A percentile compares a stretch with the other conserved stretches of the same genome.
These are phyloP conservation scores for Talaromyces sp. DNA, from an alignment of 2,329 filamentous ascomycete species.

Conservation along the genomic window DNA sequence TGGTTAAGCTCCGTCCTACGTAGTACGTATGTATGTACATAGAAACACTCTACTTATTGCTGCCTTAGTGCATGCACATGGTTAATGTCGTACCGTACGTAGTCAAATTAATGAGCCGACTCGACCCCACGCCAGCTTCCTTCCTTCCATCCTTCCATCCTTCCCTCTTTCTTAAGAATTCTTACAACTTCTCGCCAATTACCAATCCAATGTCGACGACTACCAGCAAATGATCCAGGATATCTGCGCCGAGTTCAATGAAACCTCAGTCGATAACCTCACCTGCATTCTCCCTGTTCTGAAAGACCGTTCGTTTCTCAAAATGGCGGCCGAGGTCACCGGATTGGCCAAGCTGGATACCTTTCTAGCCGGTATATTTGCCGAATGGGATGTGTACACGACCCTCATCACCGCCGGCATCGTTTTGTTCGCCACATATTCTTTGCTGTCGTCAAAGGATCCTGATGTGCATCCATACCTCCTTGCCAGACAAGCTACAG, in stretches of 20 bases:
- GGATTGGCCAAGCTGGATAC: conserved; percentile 67
- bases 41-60: too few species aligned
- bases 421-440: conserved; percentile 64
- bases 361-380: conserved; percentile 63
- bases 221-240: conserved; percentile 14
- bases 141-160: background rate
- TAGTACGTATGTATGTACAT: background rate
- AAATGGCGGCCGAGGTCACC: conserved; percentile 46
- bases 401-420: conserved; percentile 67
- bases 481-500: conserved; percentile 75
- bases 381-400: conserved; percentile 78
- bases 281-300: conserved; percentile 13
- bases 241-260: conserved; percentile 18
- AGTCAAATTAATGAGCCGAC: background rate
- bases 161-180: background rate
- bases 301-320: conserved; percentile 15
- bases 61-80: too few species aligned
- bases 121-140: background rate
- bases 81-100: too few species aligned
- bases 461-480: conserved; percentile 91
- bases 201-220: background rate
- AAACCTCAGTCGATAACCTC: conserved; percentile 12
- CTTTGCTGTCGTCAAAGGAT: conserved; percentile 67
- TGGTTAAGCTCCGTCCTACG: background rate
- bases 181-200: background rate